Evolutionary conservation across 2,329 filamentous ascomycete genomes (phyloP).

Genomic region (Colletotrichum musae): DNA sequence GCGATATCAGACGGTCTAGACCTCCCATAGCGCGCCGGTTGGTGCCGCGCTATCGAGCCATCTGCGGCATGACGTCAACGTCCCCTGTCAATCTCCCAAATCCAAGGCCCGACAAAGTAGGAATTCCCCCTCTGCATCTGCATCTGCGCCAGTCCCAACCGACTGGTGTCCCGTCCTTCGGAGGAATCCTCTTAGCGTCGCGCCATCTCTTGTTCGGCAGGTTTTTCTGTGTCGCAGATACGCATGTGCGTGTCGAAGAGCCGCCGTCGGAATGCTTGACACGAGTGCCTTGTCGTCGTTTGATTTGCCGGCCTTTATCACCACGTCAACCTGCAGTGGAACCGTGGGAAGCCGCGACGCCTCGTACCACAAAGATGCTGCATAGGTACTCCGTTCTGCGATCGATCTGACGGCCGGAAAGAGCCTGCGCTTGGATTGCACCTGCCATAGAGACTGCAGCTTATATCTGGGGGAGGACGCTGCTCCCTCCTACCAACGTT

Average conservation of each 20-base stretch:
- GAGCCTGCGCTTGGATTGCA: neutral
- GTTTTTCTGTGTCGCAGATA: neutral
- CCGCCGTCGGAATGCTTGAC: slow-evolving; percentile 19
- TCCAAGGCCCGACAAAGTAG: slow-evolving; percentile 29
- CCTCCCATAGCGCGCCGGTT: slow-evolving; percentile 10
- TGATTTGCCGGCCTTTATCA: slow-evolving; percentile 31
- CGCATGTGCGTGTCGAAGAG: slow-evolving; percentile 15
- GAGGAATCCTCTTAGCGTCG: slow-evolving; percentile 17
- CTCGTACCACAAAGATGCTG: slow-evolving; percentile 4
- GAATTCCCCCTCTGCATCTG: slow-evolving; percentile 1
- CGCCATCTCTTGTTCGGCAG: slow-evolving; percentile 23
- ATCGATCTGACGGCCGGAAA: neutral
- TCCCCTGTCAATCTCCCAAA: slow-evolving; percentile 17
- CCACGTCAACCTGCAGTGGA: slow-evolving; percentile 28
- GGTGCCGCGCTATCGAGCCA: slow-evolving; percentile 20
- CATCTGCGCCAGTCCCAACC: slow-evolving; percentile 17
- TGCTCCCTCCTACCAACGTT: no score
- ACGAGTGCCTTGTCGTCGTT: neutral
- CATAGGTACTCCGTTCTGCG: no score
- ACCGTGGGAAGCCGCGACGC: slow-evolving; percentile 15
- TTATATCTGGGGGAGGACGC: no score
- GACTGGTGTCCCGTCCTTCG: neutral
- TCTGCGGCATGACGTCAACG: slow-evolving; percentile 39
- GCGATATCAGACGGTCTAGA: slow-evolving; percentile 13
- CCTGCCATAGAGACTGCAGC: no score